phyloP scores from a whole-genome alignment of 2,329 filamentous ascomycete genomes.

The Grosmannia serpens region DNA sequence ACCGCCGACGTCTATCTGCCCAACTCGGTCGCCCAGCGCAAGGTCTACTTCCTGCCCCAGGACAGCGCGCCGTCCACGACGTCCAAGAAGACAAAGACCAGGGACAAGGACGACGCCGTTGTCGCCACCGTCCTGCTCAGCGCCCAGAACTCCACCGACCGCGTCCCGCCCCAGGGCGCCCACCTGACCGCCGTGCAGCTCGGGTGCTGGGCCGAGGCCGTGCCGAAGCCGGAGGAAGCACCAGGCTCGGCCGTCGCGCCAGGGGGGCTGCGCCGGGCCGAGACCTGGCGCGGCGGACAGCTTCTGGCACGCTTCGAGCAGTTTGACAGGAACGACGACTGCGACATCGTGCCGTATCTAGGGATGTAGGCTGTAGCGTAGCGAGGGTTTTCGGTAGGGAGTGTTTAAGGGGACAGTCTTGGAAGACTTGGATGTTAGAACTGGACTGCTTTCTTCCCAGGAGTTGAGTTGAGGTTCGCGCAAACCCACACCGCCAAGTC shows the following conservation, averaged over 20 bases:
- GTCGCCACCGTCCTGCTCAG: not conserved
- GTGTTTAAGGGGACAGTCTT: too few relatives aligned
- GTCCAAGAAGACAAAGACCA: not conserved
- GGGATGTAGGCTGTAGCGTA: too few relatives aligned
- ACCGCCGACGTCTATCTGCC: not conserved
- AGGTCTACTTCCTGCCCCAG: not conserved
- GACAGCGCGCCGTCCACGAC: not conserved
- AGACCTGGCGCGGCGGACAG: constrained; percentile 1
- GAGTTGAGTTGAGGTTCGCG: too few relatives aligned
- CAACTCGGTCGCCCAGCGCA: not conserved
- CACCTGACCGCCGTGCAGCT: not conserved
- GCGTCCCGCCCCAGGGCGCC: not conserved
- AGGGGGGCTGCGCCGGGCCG: not conserved
- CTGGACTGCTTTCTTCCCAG: too few relatives aligned
- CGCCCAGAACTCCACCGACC: not conserved
- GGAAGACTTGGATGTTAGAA: too few relatives aligned
- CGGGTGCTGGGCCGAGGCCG: not conserved
- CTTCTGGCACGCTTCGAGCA: not conserved
- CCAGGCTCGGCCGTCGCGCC: not conserved
- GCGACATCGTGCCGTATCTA: not conserved
- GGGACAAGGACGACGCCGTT: not conserved
- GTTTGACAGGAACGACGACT: not conserved
- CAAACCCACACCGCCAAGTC: too few relatives aligned
- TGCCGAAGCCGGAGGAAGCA: not conserved
- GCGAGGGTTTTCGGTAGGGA: too few relatives aligned